phyloP scores from a whole-genome alignment of 805 yeast species.

The Wickerhamiella brachini region DNA sequence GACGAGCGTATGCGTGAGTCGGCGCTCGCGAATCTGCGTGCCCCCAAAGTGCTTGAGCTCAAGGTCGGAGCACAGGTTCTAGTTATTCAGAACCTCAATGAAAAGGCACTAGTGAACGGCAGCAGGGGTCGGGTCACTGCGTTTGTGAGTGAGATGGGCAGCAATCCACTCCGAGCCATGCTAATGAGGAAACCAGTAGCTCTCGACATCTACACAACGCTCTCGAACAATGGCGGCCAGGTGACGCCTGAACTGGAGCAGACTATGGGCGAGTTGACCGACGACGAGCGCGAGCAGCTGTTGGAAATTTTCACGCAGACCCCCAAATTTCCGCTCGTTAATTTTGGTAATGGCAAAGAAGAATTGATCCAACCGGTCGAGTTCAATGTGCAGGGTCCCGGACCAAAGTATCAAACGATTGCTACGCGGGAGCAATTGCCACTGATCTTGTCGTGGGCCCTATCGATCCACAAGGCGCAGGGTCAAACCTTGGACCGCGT shows the following conservation, averaged over 20 bases:
- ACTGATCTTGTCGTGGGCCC: conserved; percentile 80
- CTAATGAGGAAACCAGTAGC: conserved; percentile 3
- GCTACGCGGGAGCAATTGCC: conserved; percentile 72
- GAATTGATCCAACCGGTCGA: conserved; percentile 10
- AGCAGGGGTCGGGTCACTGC: conserved; percentile 62
- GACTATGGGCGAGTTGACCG: not conserved
- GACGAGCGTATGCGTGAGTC: conserved; percentile 20
- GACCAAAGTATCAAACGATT: conserved; percentile 24
- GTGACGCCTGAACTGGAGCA: conserved; percentile 28
- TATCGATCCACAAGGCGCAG: conserved; percentile 91
- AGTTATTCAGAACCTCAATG: conserved; percentile 61
- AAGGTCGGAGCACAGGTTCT: conserved; percentile 87
- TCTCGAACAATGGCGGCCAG: conserved; percentile 4
- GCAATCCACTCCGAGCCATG: conserved; percentile 7
- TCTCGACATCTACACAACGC: conserved; percentile 12
- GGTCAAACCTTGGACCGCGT: conserved; percentile 76
- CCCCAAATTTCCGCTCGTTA: conserved; percentile 13
- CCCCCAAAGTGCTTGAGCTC: conserved; percentile 45
- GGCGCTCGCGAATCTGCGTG: conserved; percentile 53
- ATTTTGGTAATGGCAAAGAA: conserved; percentile 10
- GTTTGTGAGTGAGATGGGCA: conserved; percentile 27
- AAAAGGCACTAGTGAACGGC: conserved; percentile 63
- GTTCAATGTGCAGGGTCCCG: conserved; percentile 8
- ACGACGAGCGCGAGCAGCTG: not conserved
- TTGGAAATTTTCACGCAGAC: not conserved